phyloP scores from a whole-genome alignment of 352 stramenopile species.

The Globisporangium acanthophoron region DNA sequence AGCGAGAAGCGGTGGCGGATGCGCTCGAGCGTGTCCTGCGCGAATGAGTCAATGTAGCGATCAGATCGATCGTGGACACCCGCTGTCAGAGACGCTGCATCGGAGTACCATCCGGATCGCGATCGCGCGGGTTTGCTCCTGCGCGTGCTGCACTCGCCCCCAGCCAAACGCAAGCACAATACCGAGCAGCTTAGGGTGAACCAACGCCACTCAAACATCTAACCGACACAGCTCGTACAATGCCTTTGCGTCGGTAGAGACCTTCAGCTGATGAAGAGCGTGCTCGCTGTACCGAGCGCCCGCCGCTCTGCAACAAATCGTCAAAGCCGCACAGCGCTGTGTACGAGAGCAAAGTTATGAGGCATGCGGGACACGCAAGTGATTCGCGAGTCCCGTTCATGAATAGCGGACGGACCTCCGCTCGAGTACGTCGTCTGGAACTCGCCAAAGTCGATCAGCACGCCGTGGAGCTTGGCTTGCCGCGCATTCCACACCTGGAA shows the following conservation, averaged over 20 bases:
- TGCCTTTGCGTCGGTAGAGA: slow-evolving; percentile 23
- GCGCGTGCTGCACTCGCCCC: slow-evolving; percentile 19
- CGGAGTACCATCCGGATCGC: slow-evolving; percentile 20
- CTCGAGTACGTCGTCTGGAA: slow-evolving; percentile 49
- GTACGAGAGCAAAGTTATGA: not conserved
- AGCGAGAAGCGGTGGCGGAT: slow-evolving; percentile 21
- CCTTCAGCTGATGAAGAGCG: not conserved
- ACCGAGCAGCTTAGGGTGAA: slow-evolving; percentile 14
- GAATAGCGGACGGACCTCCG: slow-evolving; percentile 22
- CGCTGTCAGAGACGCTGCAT: not conserved
- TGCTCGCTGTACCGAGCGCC: not conserved
- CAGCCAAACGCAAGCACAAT: not conserved
- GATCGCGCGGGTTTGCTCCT: slow-evolving; percentile 27
- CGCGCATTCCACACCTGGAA: slow-evolving; percentile 48
- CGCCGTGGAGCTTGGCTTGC: slow-evolving; percentile 31
- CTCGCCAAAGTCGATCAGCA: slow-evolving; percentile 64
- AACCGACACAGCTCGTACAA: slow-evolving; percentile 15
- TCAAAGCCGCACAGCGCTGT: slow-evolving; percentile 57
- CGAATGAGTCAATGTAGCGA: not conserved
- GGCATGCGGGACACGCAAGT: not conserved
- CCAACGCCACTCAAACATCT: slow-evolving; percentile 4
- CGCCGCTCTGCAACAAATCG: slow-evolving; percentile 23
- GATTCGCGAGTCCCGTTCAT: not conserved
- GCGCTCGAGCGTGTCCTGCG: slow-evolving; percentile 12
- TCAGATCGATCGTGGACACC: not conserved